phyloP scores from a whole-genome alignment of 2,329 filamentous ascomycete genomes.

The Aspergillus ustus region DNA sequence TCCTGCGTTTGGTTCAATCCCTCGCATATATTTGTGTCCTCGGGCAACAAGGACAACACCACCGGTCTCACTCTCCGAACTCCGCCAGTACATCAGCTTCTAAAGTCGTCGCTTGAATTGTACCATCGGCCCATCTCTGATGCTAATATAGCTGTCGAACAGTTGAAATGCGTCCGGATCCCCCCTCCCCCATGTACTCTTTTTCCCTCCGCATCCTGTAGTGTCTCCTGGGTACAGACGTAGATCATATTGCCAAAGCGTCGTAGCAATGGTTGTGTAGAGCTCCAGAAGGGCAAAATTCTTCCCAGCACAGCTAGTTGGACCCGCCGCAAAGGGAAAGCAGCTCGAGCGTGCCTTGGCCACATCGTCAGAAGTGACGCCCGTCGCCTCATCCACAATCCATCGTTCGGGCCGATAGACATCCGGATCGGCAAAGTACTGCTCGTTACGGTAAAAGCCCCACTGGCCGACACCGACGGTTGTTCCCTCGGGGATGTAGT shows the following conservation, averaged over 20 bases:
- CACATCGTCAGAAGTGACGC: conserved; percentile 6
- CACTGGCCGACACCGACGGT: conserved; percentile 46
- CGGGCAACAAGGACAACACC: too few species aligned
- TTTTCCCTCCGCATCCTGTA: background rate
- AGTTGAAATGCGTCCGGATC: background rate
- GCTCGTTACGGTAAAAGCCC: conserved; percentile 19
- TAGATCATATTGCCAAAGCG: background rate
- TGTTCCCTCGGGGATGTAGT: conserved; percentile 36
- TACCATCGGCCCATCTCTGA: conserved; percentile 8
- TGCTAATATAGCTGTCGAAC: conserved; percentile 8
- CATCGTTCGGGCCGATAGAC: conserved; percentile 47
- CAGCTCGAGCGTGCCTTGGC: background rate
- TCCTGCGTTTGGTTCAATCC: too few species aligned
- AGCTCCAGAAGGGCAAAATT: background rate
- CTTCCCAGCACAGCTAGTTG: background rate
- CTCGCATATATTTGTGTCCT: too few species aligned
- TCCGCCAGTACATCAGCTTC: background rate
- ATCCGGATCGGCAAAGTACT: conserved; percentile 25
- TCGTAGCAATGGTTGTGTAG: background rate
- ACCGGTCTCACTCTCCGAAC: too few species aligned
- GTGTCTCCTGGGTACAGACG: background rate
- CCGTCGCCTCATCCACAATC: conserved; percentile 16
- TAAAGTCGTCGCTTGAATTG: conserved; percentile 2
- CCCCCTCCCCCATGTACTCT: background rate
- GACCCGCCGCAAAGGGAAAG: background rate